Base-by-base conservation (phyloP, 148 eudicot species). In the Spergularia marina region DNA sequence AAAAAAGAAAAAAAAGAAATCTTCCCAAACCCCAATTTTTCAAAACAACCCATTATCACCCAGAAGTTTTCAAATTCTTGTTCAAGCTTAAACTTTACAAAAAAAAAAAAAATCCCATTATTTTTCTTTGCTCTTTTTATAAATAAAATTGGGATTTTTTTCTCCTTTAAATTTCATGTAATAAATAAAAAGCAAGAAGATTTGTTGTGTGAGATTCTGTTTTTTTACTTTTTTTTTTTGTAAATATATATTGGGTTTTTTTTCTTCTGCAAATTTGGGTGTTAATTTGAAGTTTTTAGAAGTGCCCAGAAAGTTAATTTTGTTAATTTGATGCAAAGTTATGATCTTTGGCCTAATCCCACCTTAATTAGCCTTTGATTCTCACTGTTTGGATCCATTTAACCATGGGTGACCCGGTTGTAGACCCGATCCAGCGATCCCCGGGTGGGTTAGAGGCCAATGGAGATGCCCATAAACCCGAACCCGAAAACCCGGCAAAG, bases 401-500 rank as follows among this genome's bases (percentile, higher is more conserved):
- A 41, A 70, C 85, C 80, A 86, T 87, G 92, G 44, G 83, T 23
- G 86, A 77, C 74, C 61, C 81, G 16, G 77, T 82, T 47, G 77
- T 86, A 17, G 39, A 87, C 56, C 87, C 90, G 95, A 90, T 90
- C 93, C 90, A 77, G 39, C 69, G 80, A 47, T 74, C 78, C 20
- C 52, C 57, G 52, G 74, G 15, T 54, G 65, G 44, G 16, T 53
- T 53, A 14, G 83, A 69, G 53, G 20, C 65, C 34, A 74, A 80
- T 75, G 83, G 82, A 15, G 81, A 70, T 77, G 53, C 74, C 36
- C 75, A 36, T 12, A 79, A 68, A 62, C 78, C 81, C 39, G 80
- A 68, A 68, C 23, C 53, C 75, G 65, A 13, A 70, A 70, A 70
- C 59, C 60, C 60, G 14, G 60, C 21, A 13, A 17, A 23, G 54